phyloP scores from a whole-genome alignment of 2,329 filamentous ascomycete genomes.

The Penicillium sp. region DNA sequence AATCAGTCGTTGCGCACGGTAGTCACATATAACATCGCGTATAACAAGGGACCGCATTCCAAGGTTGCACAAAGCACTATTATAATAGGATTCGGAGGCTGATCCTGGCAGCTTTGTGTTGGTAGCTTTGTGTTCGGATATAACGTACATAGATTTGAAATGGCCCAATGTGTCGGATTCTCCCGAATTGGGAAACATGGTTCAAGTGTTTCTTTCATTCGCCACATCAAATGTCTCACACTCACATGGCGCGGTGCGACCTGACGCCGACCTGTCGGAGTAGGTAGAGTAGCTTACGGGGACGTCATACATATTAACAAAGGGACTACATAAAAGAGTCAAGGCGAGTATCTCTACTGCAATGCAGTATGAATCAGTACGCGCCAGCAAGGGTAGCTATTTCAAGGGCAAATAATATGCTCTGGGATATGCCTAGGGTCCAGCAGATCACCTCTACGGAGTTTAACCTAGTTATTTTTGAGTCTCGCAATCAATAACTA shows the following conservation, averaged over 20 bases:
- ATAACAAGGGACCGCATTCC: conserved; percentile 25
- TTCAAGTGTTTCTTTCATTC: conserved; percentile 6
- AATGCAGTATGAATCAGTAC: background rate
- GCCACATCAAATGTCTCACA: conserved; percentile 27
- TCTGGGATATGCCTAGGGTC: conserved; percentile 4
- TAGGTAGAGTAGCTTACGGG: background rate
- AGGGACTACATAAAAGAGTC: no score
- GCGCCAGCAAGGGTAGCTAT: conserved; percentile 2
- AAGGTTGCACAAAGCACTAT: conserved; percentile 12
- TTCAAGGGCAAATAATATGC: conserved; percentile 1
- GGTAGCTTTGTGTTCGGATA: no score
- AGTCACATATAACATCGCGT: conserved; percentile 19
- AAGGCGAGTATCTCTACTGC: background rate
- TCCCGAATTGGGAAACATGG: conserved; percentile 6
- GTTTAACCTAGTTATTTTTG: background rate
- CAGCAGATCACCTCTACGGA: conserved; percentile 4
- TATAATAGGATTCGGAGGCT: conserved; percentile 24
- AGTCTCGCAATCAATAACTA: conserved; percentile 3
- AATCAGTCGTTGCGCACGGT: conserved; percentile 13
- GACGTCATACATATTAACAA: no score
- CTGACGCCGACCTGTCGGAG: conserved; percentile 7
- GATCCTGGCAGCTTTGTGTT: conserved; percentile 21
- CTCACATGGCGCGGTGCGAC: conserved; percentile 25
- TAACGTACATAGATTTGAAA: background rate
- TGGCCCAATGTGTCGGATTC: conserved; percentile 5